Evolutionary conservation across 148 eudicot species (phyloP).

Genomic region (Cornus suecica): DNA sequence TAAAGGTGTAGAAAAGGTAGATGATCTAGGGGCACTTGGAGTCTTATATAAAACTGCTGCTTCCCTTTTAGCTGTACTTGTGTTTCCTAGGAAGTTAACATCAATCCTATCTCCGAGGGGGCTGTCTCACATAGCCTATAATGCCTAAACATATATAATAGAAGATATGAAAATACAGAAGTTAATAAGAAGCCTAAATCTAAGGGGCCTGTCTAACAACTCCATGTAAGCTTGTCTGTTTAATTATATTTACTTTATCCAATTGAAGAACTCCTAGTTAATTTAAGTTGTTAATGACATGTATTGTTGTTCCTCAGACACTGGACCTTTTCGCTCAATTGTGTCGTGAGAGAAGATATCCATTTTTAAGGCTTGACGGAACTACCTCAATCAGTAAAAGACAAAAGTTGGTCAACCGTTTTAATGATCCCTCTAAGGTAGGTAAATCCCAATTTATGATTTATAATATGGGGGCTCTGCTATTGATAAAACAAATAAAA

Average conservation of each 20-base stretch:
- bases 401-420: constrained; percentile 89
- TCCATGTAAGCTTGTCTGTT: not conserved
- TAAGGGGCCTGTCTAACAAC: no score
- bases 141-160: no score
- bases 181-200: no score
- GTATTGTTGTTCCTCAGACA: constrained; percentile 43
- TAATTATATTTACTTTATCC: not conserved
- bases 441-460: constrained; percentile 8
- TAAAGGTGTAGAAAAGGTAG: no score
- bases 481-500: constrained; percentile 11
- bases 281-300: not conserved
- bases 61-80: no score
- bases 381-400: constrained; percentile 86
- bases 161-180: no score
- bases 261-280: not conserved
- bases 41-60: no score
- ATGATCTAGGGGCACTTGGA: no score
- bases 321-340: constrained; percentile 96
- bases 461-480: not conserved
- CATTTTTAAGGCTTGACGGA: constrained; percentile 91
- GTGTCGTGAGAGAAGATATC: constrained; percentile 98
- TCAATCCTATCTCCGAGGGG: no score
- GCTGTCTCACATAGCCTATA: no score
- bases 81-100: no score
- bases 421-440: constrained; percentile 94